phyloP scores from a whole-genome alignment of 2,329 filamentous ascomycete genomes.

The Pseudocercospora musae region DNA sequence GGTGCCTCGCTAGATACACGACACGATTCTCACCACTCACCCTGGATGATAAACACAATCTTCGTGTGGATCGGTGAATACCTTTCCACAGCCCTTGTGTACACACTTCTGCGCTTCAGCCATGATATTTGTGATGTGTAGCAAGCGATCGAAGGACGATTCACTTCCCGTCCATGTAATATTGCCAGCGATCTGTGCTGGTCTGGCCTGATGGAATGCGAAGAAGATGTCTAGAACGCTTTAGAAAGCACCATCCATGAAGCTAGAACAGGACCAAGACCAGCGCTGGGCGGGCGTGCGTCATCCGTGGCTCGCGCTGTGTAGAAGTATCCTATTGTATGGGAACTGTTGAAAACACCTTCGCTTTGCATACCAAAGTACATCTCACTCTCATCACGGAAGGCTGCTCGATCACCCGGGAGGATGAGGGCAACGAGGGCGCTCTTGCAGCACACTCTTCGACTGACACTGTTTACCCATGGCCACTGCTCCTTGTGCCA shows the following conservation, averaged over 20 bases:
- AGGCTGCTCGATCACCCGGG: background rate
- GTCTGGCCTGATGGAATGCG: background rate
- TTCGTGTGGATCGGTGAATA: slow-evolving; percentile 76
- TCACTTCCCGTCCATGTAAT: background rate
- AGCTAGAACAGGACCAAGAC: too few species aligned
- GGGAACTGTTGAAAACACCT: background rate
- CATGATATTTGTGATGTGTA: slow-evolving; percentile 44
- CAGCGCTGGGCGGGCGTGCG: background rate
- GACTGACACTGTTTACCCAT: slow-evolving; percentile 70
- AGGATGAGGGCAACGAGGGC: slow-evolving; percentile 15
- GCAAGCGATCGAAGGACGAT: background rate
- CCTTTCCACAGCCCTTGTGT: slow-evolving; percentile 92
- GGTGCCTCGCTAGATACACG: background rate
- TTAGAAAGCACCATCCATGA: background rate
- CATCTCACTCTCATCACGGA: background rate
- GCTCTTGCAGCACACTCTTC: slow-evolving; percentile 23
- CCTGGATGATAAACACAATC: slow-evolving; percentile 78
- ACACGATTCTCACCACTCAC: slow-evolving; percentile 11
- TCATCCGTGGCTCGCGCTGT: background rate
- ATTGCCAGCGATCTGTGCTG: background rate
- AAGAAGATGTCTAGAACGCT: background rate
- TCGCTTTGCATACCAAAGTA: background rate
- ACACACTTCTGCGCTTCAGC: slow-evolving; percentile 74
- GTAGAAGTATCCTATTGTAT: background rate
- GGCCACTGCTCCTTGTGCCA: slow-evolving; percentile 68